Evolutionary conservation across 1,139 yeast genomes (phyloP).

Genomic region (Magnusiomyces suaveolens): DNA sequence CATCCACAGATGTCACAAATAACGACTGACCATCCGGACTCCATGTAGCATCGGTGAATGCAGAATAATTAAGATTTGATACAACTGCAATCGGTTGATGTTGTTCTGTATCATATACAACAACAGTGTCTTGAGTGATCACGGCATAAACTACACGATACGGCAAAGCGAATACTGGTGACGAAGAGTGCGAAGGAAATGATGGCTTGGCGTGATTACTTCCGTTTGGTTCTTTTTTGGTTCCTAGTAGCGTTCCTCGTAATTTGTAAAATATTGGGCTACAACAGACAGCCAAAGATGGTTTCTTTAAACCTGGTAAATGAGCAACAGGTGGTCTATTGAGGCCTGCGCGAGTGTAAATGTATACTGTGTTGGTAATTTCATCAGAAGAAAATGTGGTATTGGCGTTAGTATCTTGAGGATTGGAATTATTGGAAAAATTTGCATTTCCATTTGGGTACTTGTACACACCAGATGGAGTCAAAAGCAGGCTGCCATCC

Average conservation of each 20-base stretch:
- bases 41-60: constrained; percentile 86
- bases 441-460: constrained; percentile 10
- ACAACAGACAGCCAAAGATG: constrained; percentile 75
- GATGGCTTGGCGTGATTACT: too few relatives aligned
- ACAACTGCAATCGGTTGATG: constrained; percentile 61
- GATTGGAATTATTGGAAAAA: constrained; percentile 14
- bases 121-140: constrained; percentile 83
- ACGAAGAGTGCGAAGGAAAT: too few relatives aligned
- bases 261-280: constrained; percentile 54
- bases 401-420: constrained; percentile 7
- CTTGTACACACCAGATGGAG: constrained; percentile 72
- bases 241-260: constrained; percentile 15
- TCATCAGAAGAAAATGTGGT: constrained; percentile 28
- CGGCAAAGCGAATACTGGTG: constrained; percentile 44
- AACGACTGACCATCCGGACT: constrained; percentile 62
- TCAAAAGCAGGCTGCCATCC: constrained; percentile 70
- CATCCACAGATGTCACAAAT: constrained; percentile 83
- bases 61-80: constrained; percentile 75
- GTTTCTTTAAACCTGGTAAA: constrained; percentile 69
- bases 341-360: constrained; percentile 62
- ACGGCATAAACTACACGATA: constrained; percentile 84
- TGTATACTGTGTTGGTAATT: constrained; percentile 57
- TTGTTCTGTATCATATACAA: constrained; percentile 70
- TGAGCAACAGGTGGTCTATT: constrained; percentile 63
- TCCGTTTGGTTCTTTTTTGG: neutral